Percentiles rank a stretch among this genome's conserved stretches.
Evolutionary conservation across 2,329 filamentous ascomycete species (phyloP).

Genomic region (Aspergillus fumigatus): DNA sequence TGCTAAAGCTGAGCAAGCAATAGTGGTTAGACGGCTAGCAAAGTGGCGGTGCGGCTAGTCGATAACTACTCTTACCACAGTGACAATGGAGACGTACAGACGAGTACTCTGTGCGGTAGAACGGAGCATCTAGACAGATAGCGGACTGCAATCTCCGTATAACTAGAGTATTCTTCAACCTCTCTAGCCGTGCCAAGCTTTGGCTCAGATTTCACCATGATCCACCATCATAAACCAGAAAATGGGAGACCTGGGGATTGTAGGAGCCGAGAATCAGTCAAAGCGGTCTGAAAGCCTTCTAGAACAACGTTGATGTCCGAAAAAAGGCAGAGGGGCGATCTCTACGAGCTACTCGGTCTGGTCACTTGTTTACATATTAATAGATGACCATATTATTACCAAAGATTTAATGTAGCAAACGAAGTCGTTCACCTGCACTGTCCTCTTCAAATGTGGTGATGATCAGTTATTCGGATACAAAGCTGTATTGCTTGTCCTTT

Average conservation of each 20-base stretch:
- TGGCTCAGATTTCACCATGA: constrained; percentile 8
- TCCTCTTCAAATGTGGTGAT: neutral
- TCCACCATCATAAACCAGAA: neutral
- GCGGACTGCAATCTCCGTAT: too few relatives aligned
- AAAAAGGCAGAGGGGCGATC: neutral
- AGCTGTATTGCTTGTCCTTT: neutral
- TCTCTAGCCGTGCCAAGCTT: constrained; percentile 13
- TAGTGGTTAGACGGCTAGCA: too few relatives aligned
- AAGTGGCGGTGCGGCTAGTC: too few relatives aligned
- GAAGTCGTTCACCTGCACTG: neutral
- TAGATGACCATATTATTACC: neutral
- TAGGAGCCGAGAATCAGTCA: too few relatives aligned
- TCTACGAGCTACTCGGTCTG: neutral
- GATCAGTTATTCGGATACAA: too few relatives aligned
- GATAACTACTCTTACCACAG: too few relatives aligned
- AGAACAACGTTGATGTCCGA: neutral
- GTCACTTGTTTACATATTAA: neutral
- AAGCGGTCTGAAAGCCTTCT: neutral
- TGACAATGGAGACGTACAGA: too few relatives aligned
- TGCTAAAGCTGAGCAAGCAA: too few relatives aligned
- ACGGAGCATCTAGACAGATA: too few relatives aligned
- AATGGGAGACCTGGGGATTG: neutral
- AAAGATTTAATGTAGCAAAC: neutral
- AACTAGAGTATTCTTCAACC: neutral
- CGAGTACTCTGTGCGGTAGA: too few relatives aligned